Evolutionary conservation across 345 rosid genomes (phyloP).

Genomic region (Syzygium grande): DNA sequence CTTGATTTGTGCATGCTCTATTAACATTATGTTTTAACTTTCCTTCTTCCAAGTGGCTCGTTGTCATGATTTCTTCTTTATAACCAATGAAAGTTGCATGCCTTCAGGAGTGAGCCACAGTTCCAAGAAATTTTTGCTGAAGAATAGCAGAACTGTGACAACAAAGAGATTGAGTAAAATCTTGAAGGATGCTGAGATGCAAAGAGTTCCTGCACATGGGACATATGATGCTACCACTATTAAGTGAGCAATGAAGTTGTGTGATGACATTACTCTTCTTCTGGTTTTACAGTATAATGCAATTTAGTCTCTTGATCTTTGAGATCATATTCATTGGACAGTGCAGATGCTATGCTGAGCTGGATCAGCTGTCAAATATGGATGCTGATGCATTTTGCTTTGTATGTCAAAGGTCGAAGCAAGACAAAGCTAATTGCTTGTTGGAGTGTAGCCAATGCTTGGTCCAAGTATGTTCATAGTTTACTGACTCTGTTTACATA

Average conservation of each 20-base stretch:
- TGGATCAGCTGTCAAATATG: background rate
- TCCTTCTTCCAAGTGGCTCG: background rate
- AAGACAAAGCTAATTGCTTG: background rate
- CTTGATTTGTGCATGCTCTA: background rate
- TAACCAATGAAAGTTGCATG: background rate
- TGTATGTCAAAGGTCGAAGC: background rate
- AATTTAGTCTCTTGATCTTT: background rate
- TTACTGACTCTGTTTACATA: background rate
- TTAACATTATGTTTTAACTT: background rate
- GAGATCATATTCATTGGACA: background rate
- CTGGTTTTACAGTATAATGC: background rate
- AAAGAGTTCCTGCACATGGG: background rate
- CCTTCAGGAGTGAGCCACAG: background rate
- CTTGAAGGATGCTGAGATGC: constrained; percentile 5
- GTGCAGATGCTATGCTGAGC: background rate
- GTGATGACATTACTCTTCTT: background rate
- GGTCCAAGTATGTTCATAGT: background rate
- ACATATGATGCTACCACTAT: constrained; percentile 1
- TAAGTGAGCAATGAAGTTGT: constrained; percentile 21
- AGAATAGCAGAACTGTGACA: background rate
- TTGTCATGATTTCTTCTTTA: background rate
- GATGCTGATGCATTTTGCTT: background rate
- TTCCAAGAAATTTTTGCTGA: constrained; percentile 4
- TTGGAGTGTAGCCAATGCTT: background rate
- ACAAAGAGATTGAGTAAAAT: background rate